A percentile compares a stretch with the other conserved stretches of the same genome.
These are phyloP conservation scores for Globisporangium apiculatum DNA, from an alignment of 352 stramenopile species.

Conservation along the genomic window DNA sequence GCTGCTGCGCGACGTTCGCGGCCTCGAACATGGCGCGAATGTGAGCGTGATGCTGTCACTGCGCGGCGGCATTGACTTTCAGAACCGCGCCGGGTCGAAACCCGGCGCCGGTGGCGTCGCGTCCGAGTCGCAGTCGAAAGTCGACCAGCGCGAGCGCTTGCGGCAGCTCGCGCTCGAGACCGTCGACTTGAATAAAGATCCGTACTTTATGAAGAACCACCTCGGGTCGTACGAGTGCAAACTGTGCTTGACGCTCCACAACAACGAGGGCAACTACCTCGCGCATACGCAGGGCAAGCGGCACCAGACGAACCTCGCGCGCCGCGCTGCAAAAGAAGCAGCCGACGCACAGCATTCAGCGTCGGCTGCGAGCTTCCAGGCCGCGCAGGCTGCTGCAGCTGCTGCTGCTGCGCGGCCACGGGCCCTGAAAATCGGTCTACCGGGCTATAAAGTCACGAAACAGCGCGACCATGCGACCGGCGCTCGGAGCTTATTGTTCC, in stretches of 20 bases:
- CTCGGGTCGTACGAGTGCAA: slow-evolving; percentile 99
- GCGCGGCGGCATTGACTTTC: slow-evolving; percentile 66
- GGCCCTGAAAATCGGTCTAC: slow-evolving; percentile 93
- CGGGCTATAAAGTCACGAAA: slow-evolving; percentile 98
- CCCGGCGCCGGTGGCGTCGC: slow-evolving; percentile 66
- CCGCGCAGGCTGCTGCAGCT: slow-evolving; percentile 28
- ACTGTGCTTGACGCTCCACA: slow-evolving; percentile 98
- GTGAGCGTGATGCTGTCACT: slow-evolving; percentile 13
- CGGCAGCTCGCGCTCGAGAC: slow-evolving; percentile 98
- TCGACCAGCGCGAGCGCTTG: slow-evolving; percentile 95
- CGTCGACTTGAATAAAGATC: slow-evolving; percentile 98
- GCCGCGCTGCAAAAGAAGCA: slow-evolving; percentile 84
- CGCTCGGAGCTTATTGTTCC: slow-evolving; percentile 88
- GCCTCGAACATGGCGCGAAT: slow-evolving; percentile 13
- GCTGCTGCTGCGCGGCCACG: slow-evolving; percentile 45
- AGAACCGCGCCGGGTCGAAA: slow-evolving; percentile 83
- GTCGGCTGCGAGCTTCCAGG: slow-evolving; percentile 34
- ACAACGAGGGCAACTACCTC: slow-evolving; percentile 99
- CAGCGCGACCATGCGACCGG: slow-evolving; percentile 79
- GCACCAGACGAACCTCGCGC: slow-evolving; percentile 95
- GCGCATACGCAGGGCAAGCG: slow-evolving; percentile 99
- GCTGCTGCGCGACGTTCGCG: slow-evolving; percentile 12
- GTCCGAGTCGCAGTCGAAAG: slow-evolving; percentile 72
- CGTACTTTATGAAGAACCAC: slow-evolving; percentile 99
- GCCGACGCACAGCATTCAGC: slow-evolving; percentile 45